Evolutionary conservation across 2,329 filamentous ascomycete genomes (phyloP), one percentile per base, ranked within the genome.

Genomic region (Apiospora malaysiana): DNA sequence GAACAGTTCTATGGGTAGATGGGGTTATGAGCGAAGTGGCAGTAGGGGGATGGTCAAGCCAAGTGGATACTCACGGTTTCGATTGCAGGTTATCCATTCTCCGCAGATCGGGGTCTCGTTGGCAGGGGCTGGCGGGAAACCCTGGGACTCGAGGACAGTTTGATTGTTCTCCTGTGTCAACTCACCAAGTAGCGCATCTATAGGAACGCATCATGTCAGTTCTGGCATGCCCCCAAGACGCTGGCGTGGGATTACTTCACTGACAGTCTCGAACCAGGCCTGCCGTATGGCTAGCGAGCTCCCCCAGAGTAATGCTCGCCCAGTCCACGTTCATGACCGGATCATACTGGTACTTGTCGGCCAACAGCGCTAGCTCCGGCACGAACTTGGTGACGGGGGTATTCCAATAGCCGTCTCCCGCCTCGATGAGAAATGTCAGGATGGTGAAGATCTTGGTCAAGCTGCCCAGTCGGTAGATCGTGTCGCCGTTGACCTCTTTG

Each of bases 391-490:
- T 63, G 32, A 40, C 18, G 8, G 56, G 18, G 7, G 75, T 74
- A 43, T 79, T 79, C 73, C 75, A 78, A 59, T 77, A 75, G 23
- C 78, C 77, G 21, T 63, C 56, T 5, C 78, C 78, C 1, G 73
- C 77, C 66, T 79, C 76, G 27, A 72, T 63, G 4, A 80, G 73
- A 59, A 78, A 79, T 7, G 77, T 78, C 59, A 78, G 51, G 21
- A 79, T 77, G 9, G 78, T 80, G 70, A 79, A 79, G 40, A 80
- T 77, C 72, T 80, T 80, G 6, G 78, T 78, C 43, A 79, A 68
- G 66, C 78, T 79, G 1, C 78, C 78, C 5, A 80, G 73, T 4
- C 78, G 72, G 70, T 77, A 80, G 4, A 80, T 75, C 3, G 78
- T 78, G 56, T 78, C 72, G 32, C 56, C 56, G 32, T 40, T 8